These are phyloP conservation scores for Barnettozyma pratensis DNA, from an alignment of 805 yeast genomes.

Conservation along the genomic window DNA sequence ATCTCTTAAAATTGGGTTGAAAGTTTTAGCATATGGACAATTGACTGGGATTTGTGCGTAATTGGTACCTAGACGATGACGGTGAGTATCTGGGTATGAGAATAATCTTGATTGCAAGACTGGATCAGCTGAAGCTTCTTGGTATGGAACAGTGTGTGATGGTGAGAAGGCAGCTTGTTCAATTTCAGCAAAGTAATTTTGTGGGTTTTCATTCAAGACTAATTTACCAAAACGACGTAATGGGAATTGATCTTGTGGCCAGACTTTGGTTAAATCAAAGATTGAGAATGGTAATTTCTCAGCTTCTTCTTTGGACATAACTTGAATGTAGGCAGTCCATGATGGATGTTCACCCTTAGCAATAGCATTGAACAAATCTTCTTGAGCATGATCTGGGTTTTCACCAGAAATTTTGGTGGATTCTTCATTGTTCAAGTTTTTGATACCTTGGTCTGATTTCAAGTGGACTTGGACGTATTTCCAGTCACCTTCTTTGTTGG, in stretches of 20 bases:
- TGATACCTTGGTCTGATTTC: constrained; percentile 57
- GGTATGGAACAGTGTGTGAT: constrained; percentile 78
- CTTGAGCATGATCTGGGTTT: constrained; percentile 78
- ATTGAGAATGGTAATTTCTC: constrained; percentile 72
- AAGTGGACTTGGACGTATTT: constrained; percentile 75
- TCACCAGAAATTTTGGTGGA: constrained; percentile 64
- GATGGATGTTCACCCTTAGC: constrained; percentile 74
- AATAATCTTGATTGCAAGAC: constrained; percentile 77
- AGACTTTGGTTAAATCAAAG: constrained; percentile 85
- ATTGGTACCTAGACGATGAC: constrained; percentile 72
- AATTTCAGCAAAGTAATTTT: constrained; percentile 81
- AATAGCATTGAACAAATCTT: constrained; percentile 74
- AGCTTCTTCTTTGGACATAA: constrained; percentile 82
- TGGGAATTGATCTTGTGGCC: constrained; percentile 89
- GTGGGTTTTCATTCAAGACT: constrained; percentile 75
- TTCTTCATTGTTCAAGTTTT: constrained; percentile 46
- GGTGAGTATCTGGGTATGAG: constrained; percentile 81
- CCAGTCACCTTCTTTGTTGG: constrained; percentile 72
- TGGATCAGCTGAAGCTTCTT: constrained; percentile 80
- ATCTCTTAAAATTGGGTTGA: constrained; percentile 75
- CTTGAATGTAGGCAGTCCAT: constrained; percentile 82
- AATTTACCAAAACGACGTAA: constrained; percentile 80
- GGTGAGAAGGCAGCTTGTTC: constrained; percentile 87
- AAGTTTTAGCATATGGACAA: constrained; percentile 62
- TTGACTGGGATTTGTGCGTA: constrained; percentile 86